phyloP scores from a whole-genome alignment of 306 rosid genomes.

The Phaseolus lunatus region DNA sequence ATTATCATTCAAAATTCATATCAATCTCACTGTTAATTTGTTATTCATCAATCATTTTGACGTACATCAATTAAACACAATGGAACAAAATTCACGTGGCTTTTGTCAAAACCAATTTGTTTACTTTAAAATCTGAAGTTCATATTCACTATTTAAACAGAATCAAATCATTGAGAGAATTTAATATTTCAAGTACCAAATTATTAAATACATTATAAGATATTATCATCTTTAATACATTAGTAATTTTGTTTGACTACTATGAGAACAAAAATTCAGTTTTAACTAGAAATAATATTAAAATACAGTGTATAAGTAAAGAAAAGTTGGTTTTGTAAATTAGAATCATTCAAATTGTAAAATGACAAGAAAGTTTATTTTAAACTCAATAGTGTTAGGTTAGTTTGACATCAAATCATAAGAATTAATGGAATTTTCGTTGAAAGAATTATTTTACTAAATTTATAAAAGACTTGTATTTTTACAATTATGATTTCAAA shows the following conservation, averaged over 20 bases:
- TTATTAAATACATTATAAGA: neutral
- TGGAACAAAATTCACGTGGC: neutral
- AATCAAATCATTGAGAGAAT: neutral
- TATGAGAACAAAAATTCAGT: too few species aligned
- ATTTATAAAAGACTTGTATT: neutral
- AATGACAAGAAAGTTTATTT: too few species aligned
- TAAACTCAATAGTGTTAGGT: too few species aligned
- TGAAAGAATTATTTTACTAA: too few species aligned
- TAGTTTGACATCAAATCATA: too few species aligned
- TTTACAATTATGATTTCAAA: neutral
- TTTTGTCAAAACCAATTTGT: neutral
- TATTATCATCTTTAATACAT: neutral
- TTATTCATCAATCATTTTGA: neutral
- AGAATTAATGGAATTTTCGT: too few species aligned
- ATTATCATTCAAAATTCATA: neutral
- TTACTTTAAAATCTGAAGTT: neutral
- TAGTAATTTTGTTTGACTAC: too few species aligned
- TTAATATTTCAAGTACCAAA: neutral
- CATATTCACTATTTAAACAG: neutral
- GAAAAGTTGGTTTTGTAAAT: too few species aligned
- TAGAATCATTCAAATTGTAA: too few species aligned
- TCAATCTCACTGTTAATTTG: neutral
- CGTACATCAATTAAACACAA: neutral
- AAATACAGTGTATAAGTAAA: too few species aligned
- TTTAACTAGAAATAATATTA: too few species aligned